Percentiles rank a stretch among this genome's conserved stretches.
These are phyloP conservation scores for Nannochloropsis gaditana DNA, from an alignment of 108 stramenopile genomes.

Conservation along the genomic window DNA sequence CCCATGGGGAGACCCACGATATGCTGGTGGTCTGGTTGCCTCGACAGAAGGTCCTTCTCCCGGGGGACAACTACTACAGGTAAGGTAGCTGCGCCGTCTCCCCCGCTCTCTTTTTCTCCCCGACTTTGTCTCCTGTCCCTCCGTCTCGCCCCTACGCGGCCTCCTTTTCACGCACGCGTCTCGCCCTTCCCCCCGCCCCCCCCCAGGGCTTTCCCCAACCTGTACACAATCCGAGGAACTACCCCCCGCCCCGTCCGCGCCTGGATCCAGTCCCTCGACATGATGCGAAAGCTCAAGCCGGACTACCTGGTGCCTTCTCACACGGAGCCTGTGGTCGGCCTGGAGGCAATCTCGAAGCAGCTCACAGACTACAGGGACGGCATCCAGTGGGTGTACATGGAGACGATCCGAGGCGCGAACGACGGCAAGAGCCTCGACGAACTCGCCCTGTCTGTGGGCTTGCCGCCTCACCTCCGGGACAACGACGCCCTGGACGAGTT, in stretches of 20 bases:
- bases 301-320: not conserved
- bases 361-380: not conserved
- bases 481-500: not conserved
- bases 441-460: not conserved
- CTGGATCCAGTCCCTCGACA: not conserved
- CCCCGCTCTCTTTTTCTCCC: no score
- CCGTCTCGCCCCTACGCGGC: no score
- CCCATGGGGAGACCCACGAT: not conserved
- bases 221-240: not conserved
- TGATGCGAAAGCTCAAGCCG: not conserved
- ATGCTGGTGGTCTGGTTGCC: not conserved
- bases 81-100: no score
- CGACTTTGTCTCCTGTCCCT: no score
- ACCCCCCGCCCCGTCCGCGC: not conserved
- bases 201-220: not conserved
- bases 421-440: not conserved
- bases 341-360: not conserved
- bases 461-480: not conserved
- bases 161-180: no score
- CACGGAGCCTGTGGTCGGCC: not conserved
- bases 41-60: not conserved
- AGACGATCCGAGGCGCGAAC: not conserved
- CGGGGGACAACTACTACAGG: not conserved
- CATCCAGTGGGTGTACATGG: conserved; percentile 8
- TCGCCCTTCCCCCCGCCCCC: no score